Evolutionary conservation across 495 filamentous ascomycete genomes (phyloP), one percentile per base, ranked within the genome.

Genomic region (Penicillium paxilli): DNA sequence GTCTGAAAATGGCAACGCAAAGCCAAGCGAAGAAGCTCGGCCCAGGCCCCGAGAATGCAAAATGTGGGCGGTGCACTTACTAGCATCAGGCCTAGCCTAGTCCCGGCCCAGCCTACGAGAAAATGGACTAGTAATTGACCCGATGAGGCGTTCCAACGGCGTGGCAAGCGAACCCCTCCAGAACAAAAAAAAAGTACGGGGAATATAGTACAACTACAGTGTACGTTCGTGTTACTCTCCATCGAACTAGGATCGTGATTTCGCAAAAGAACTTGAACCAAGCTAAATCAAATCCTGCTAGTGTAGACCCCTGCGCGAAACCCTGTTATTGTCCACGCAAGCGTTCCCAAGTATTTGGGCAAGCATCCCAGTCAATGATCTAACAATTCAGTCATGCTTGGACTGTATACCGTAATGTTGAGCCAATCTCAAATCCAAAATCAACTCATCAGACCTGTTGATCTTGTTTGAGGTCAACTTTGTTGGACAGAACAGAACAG

Each of bases 1-100:
- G 30, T 51, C 49, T 63, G 52, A 22, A 26, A 24, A 49, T 41
- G 12, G 23, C 46, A 37, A 30, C 44, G 38, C 49, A 47, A 35
- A 42, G 38, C 42, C 44, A 40, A 46, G 46, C 37, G 17, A 22
- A 37, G 46, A 47, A 44, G 38, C 44, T 50, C 45, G 49, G 46
- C 37, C 40, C 26, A 37, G 32, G 12, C 23, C 26, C 32, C 12
- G 23, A 9, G 33, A 11, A 38, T 50, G 30, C 17, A 38, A 17
- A 14, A 12, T 14, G 45, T 20, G 41, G 35, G 45, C 28, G 40
- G 38, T 20, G 28, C 42, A 48, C n/a, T n/a, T n/a, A 38, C 14
- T 38, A 38, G 35, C 33, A 14, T 19, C 40, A n/a, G 20, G 17
- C 8, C 40, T 32, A 42, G 40, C n/a, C 40, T 24, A 42, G 17